Evolutionary conservation across 805 yeast species (phyloP), one percentile per base, ranked within the genome.

Genomic region (Hanseniaspora nectarophila): DNA sequence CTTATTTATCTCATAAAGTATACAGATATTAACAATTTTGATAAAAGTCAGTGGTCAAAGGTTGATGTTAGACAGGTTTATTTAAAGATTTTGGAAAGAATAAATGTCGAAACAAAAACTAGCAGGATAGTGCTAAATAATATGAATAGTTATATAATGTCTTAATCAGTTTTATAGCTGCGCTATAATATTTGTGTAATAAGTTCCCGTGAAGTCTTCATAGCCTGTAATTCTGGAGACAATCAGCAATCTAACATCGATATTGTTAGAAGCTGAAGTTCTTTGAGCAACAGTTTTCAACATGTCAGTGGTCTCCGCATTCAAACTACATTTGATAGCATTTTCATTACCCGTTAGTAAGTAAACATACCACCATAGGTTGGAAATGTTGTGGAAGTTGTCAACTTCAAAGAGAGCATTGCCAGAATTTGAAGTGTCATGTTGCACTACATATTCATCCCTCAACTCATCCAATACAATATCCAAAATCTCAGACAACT

Each of bases 351-450:
- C n/a, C 26, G 53, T 49, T 13, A 49, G 24, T 15, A 42, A 10
- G n/a, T 42, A 49, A 13, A 49, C 35, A 21, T 49, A 49, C 53
- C 53, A 42, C 53, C 53, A 49, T 26, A 49, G 12, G 13, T 33
- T 42, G 23, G 46, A 34, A 20, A 21, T 33, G 31, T 49, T 49
- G 37, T 49, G 53, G 29, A 49, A 49, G 37, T 49, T 34, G 33
- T 49, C 53, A 20, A 32, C 20, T 34, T 49, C 43, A 18, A 49
- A 42, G 6, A 49, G 29, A 16, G n/a, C n/a, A 7, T 26, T 29
- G 23, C 15, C 18, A 5, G 26, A 13, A 1, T 21, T 6, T 1
- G 7, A 3, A 1, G 21, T 15, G 5, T 24, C 9, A n/a, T 13
- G 5, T 3, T 6, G 15, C 15, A 6, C 33, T 2, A 7, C 16